phyloP scores from a whole-genome alignment of 164 flowering plant genomes.

The Vitis amurensis region DNA sequence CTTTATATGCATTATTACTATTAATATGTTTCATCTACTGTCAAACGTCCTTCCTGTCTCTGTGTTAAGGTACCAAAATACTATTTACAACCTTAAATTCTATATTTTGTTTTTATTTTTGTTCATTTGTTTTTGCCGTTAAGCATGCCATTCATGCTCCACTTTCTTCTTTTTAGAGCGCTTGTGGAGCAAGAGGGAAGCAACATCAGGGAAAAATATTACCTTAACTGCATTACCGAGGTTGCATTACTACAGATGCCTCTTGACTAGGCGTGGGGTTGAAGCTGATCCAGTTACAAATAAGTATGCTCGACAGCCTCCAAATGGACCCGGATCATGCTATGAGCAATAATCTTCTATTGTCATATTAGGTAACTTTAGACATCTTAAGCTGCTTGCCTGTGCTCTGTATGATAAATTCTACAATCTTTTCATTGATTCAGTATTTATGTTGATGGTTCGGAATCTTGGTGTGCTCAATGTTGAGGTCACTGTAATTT shows the following conservation, averaged over 20 bases:
- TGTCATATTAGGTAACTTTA: background rate
- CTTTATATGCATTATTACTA: too few relatives aligned
- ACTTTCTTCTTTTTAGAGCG: conserved; percentile 47
- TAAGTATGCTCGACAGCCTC: conserved; percentile 61
- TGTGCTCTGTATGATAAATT: background rate
- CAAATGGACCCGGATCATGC: conserved; percentile 78
- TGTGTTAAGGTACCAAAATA: background rate
- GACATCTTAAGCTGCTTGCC: background rate
- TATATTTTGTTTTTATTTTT: background rate
- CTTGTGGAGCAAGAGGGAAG: conserved; percentile 71
- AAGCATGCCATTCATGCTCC: background rate
- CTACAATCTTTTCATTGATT: background rate
- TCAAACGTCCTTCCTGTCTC: background rate
- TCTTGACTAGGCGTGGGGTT: conserved; percentile 73
- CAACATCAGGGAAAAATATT: conserved; percentile 36
- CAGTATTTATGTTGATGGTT: too few relatives aligned
- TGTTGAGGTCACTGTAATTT: too few relatives aligned
- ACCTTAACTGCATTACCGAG: conserved; percentile 57
- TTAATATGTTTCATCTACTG: too few relatives aligned
- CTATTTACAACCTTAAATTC: background rate
- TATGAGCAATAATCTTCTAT: conserved; percentile 50
- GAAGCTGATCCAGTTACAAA: conserved; percentile 86
- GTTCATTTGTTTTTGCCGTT: background rate
- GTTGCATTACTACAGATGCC: conserved; percentile 84
- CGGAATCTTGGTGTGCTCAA: too few relatives aligned